Evolutionary conservation across 345 rosid genomes (phyloP).

Genomic region (Geranium rotundifolium): DNA sequence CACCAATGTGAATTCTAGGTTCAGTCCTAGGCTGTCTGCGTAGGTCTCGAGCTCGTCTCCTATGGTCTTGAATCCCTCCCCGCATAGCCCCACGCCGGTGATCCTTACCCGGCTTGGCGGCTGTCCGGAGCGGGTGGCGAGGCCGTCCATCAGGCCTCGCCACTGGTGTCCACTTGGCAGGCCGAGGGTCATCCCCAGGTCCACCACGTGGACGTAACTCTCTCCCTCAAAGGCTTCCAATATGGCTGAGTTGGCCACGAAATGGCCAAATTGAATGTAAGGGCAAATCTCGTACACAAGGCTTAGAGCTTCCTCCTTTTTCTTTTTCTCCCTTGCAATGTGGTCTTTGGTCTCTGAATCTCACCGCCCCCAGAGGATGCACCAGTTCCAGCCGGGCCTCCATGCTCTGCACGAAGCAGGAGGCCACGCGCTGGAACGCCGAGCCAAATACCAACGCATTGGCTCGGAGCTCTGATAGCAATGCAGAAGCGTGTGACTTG

Average conservation of each 20-base stretch:
- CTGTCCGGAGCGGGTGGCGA: neutral
- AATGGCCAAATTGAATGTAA: neutral
- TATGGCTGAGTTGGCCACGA: neutral
- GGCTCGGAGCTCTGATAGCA: neutral
- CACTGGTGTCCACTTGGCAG: neutral
- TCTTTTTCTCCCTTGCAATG: neutral
- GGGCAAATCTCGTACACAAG: neutral
- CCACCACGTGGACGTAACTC: slow-evolving; percentile 1
- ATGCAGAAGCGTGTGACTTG: neutral
- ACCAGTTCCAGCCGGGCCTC: neutral
- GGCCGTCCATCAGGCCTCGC: neutral
- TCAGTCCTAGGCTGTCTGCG: neutral
- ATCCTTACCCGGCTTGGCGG: neutral
- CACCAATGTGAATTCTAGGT: neutral
- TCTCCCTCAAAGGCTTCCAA: slow-evolving; percentile 1
- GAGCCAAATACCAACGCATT: neutral
- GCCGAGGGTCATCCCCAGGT: slow-evolving; percentile 1
- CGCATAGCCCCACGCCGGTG: neutral
- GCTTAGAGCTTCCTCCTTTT: neutral
- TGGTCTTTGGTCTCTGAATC: neutral
- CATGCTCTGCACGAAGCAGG: neutral
- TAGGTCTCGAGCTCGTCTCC: neutral
- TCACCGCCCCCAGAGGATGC: neutral
- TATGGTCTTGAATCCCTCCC: neutral
- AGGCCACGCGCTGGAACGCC: neutral